A percentile compares a stretch with the other conserved stretches of the same genome.
phyloP scores from a whole-genome alignment of 805 yeast genomes.

The Deakozyma indianensis region DNA sequence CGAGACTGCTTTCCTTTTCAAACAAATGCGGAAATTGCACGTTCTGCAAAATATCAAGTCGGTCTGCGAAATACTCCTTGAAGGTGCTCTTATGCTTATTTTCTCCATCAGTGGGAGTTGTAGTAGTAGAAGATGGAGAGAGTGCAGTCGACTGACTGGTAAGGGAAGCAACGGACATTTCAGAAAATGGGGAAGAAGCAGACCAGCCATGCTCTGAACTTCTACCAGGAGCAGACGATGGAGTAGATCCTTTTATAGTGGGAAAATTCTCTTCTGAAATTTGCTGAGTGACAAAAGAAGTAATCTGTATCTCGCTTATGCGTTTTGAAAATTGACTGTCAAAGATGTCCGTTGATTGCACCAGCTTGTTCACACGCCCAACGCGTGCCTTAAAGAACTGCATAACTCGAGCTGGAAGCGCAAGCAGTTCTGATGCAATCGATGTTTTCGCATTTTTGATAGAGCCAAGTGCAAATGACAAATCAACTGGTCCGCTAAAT shows the following conservation, averaged over 20 bases:
- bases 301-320: neutral
- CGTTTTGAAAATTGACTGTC: constrained; percentile 9
- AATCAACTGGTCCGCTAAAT: constrained; percentile 24
- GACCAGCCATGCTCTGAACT: neutral
- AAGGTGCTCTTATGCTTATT: constrained; percentile 7
- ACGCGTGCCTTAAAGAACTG: neutral
- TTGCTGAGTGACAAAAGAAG: neutral
- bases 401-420: constrained; percentile 8
- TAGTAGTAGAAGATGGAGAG: constrained; percentile 2
- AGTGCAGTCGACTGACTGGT: constrained; percentile 2
- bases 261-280: constrained; percentile 1
- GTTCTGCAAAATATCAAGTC: constrained; percentile 12
- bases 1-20: neutral
- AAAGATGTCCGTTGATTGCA: constrained; percentile 8
- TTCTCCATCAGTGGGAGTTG: neutral
- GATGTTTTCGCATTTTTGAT: constrained; percentile 12
- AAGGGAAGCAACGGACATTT: constrained; percentile 2
- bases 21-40: neutral
- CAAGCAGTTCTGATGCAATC: constrained; percentile 18
- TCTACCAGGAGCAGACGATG: neutral
- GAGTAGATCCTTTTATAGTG: neutral
- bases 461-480: constrained; percentile 16
- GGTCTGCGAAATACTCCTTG: constrained; percentile 11
- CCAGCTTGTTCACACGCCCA: neutral
- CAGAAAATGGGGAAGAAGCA: neutral